Evolutionary conservation across 108 stramenopile genomes (phyloP), one percentile per base, ranked within the genome.

Genomic region (Bacterosira constricta): DNA sequence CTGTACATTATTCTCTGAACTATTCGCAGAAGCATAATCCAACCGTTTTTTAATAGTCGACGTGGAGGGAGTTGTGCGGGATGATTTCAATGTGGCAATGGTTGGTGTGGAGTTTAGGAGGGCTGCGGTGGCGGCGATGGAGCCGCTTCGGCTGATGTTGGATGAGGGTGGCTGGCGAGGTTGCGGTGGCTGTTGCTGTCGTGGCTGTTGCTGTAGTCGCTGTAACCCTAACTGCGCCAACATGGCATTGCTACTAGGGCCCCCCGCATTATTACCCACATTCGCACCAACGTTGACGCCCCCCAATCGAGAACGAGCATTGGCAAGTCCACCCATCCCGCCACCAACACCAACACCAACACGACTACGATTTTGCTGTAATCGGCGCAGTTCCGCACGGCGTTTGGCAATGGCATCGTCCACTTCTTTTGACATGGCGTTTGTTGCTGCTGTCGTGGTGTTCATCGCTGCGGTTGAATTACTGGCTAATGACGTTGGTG

Each of bases 381-480:
- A 79, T 1, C 83, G 74, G 12, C 83, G 73, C 20, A 84, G 42
- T 45, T 84, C 83, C 15, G 83, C 83, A 15, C 83, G 79, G 5
- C 86, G 80, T 54, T 77, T 71, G n/a, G 86, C 82, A 56, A 86
- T 79, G 23, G 70, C 80, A 44, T 83, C 86, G 39, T 68, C 78
- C 9, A 62, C 71, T 11, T 49, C 29, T n/a, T 29, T 23, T 2
- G 54, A 29, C 4, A 55, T 29, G 4, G n/a, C n/a, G n/a, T n/a
- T n/a, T n/a, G n/a, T n/a, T n/a, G n/a, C n/a, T n/a, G n/a, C n/a
- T n/a, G n/a, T n/a, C n/a, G n/a, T n/a, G n/a, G n/a, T n/a, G n/a
- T n/a, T n/a, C n/a, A n/a, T n/a, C n/a, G n/a, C n/a, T n/a, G n/a
- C n/a, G n/a, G n/a, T n/a, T n/a, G n/a, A n/a, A n/a, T n/a, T n/a